Evolutionary conservation across 2,329 filamentous ascomycete genomes (phyloP).

Genomic region (Beauveria bassiana): DNA sequence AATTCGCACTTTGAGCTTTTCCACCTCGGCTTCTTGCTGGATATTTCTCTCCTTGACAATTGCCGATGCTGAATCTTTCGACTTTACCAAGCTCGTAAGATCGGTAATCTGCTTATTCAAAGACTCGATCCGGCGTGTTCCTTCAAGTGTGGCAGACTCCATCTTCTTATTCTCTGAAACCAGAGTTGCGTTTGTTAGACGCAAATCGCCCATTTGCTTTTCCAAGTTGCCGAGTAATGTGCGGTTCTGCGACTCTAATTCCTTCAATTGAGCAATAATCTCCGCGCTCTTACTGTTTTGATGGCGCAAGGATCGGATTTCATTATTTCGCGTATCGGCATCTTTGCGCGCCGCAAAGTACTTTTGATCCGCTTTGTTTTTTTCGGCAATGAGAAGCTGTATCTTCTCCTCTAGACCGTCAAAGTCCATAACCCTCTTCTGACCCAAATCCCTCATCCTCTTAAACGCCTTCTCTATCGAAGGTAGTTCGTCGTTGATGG

Average conservation of each 20-base stretch:
- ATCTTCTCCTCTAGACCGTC: constrained; percentile 70
- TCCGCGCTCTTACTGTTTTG: constrained; percentile 89
- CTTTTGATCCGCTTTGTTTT: constrained; percentile 94
- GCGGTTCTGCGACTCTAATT: constrained; percentile 71
- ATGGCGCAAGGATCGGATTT: constrained; percentile 68
- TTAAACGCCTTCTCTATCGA: constrained; percentile 89
- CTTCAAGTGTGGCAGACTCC: constrained; percentile 65
- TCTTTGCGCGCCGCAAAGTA: constrained; percentile 95
- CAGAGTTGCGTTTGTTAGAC: constrained; percentile 66
- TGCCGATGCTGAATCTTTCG: constrained; percentile 59
- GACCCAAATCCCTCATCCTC: constrained; percentile 75
- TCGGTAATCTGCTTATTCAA: constrained; percentile 70
- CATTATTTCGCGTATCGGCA: constrained; percentile 74
- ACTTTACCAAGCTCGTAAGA: constrained; percentile 63
- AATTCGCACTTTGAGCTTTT: constrained; percentile 69
- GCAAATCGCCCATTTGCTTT: constrained; percentile 80
- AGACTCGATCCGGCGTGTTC: constrained; percentile 60
- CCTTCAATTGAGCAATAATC: constrained; percentile 88
- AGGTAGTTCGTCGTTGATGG: constrained; percentile 80
- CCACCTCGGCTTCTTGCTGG: constrained; percentile 64
- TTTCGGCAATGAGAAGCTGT: constrained; percentile 69
- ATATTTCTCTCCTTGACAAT: constrained; percentile 49
- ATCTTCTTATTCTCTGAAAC: constrained; percentile 66
- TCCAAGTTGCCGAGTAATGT: constrained; percentile 75
- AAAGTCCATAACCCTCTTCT: constrained; percentile 79